Evolutionary conservation across 495 filamentous ascomycete species (phyloP), one percentile per base, ranked within the genome.

Genomic region (Penicillium robsamsonii): DNA sequence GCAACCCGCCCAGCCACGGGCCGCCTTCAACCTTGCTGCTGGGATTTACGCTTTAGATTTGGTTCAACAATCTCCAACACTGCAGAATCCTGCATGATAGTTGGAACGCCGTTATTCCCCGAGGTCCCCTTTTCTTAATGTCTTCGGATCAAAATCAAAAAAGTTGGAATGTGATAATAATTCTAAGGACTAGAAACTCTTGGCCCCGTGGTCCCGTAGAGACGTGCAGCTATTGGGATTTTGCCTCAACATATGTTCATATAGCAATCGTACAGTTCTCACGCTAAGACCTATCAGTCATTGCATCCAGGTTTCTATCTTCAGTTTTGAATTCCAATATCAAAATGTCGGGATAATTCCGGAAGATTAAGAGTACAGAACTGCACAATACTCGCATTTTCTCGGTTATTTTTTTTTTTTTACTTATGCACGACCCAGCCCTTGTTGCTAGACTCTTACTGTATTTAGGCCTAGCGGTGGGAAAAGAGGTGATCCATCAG

Each of bases 401-500:
- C 17, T 12, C 6, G 12, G 22, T 25, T 40, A 24, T 40, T 50
- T 13, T 22, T 11, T 27, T 15, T 27, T 4, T 13, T 24, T 18
- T 17, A 13, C 43, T 29, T n/a, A 27, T 25, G 15, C 31, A 18
- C 6, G 25, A 13, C 25, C 30, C 35, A 3, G n/a, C 22, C 25
- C 29, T 46, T 27, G 50, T 30, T 44, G 29, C 33, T n/a, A 56
- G 54, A 27, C 54, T 51, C 57, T 37, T 64, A 22, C 55, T 35
- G 30, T 18, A 40, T 60, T 37, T 10, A 57, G 59, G 8, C 37
- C 18, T 59, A 56, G 61, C 58, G 61, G 33, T 65, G 45, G 54
- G 13, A 41, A 45, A 15, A n/a, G 45, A 59, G 53, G 47, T 64
- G 63, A 66, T 60, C 55, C 50, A 53, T 68, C 65, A 61, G 58